phyloP scores from a whole-genome alignment of 495 filamentous ascomycete genomes.

The Lophium mytilinum region DNA sequence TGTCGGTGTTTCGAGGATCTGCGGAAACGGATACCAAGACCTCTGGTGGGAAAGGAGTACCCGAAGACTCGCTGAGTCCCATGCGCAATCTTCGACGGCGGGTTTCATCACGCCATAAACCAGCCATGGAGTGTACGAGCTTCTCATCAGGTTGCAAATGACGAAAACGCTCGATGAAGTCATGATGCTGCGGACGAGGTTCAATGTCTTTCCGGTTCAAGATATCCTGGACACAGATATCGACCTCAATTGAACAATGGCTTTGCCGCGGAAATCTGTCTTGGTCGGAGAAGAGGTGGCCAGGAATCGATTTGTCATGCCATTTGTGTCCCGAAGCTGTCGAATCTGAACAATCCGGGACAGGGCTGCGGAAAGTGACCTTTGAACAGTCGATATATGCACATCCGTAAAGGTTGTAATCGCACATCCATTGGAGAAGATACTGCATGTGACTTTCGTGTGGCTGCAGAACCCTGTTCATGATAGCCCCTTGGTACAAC shows the following conservation, averaged over 20 bases:
- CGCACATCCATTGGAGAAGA: constrained; percentile 92
- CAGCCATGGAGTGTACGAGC: constrained; percentile 86
- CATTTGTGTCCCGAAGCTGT: constrained; percentile 56
- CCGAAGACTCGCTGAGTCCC: constrained; percentile 51
- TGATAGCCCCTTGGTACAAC: constrained; percentile 73
- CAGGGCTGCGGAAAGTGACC: constrained; percentile 62
- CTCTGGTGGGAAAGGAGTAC: constrained; percentile 69
- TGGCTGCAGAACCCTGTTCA: constrained; percentile 77
- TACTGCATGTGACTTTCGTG: constrained; percentile 91
- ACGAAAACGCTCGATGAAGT: constrained; percentile 70
- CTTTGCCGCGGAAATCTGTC: constrained; percentile 63
- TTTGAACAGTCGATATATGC: constrained; percentile 68
- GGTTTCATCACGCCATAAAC: constrained; percentile 87
- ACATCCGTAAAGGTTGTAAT: constrained; percentile 94
- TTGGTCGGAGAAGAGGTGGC: constrained; percentile 49
- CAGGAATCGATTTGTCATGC: constrained; percentile 65
- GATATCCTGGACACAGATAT: constrained; percentile 83
- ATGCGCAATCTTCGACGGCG: constrained; percentile 64
- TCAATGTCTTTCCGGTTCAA: constrained; percentile 68
- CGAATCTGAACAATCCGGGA: constrained; percentile 59
- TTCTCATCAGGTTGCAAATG: constrained; percentile 61
- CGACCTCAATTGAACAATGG: constrained; percentile 80
- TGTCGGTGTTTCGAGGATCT: constrained; percentile 58
- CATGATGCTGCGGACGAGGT: constrained; percentile 71
- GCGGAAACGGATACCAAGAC: constrained; percentile 81